Evolutionary conservation across 169 alveolate species (phyloP).

Genomic region (Perkinsus marinus): DNA sequence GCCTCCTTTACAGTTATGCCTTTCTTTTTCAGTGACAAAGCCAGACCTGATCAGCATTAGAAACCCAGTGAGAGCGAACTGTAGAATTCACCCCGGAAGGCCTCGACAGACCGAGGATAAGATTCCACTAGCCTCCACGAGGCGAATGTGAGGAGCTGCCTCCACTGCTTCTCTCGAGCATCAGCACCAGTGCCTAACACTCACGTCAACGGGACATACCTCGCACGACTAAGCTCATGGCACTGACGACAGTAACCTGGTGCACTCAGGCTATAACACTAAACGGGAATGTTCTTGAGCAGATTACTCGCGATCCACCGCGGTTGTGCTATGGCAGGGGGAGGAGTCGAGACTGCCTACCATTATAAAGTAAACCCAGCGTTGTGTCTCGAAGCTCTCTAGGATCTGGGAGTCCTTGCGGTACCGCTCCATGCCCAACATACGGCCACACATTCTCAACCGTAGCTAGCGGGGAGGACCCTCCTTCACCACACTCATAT

Average conservation of each 20-base stretch:
- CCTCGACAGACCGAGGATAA: neutral
- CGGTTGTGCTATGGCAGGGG: too few relatives aligned
- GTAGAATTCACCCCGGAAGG: neutral
- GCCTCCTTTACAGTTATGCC: neutral
- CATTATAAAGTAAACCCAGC: neutral
- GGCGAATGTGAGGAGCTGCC: neutral
- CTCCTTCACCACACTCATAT: neutral
- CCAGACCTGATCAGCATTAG: neutral
- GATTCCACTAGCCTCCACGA: neutral
- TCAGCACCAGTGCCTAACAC: neutral
- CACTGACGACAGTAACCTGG: too few relatives aligned
- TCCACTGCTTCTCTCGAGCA: neutral
- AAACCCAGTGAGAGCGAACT: neutral
- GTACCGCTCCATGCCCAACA: neutral
- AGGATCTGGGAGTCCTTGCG: neutral
- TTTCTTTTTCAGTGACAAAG: neutral
- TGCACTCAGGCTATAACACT: too few relatives aligned
- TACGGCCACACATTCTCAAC: neutral
- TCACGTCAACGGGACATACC: too few relatives aligned
- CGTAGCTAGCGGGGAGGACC: neutral
- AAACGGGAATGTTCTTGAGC: too few relatives aligned
- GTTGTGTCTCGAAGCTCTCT: neutral
- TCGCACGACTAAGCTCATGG: too few relatives aligned
- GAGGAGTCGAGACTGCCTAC: neutral
- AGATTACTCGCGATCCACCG: too few relatives aligned